Percentiles rank a stretch among this genome's conserved stretches.
Conservation (phyloP, 192 early-diverging fungal genomes). For the Coemansia sp. region DNA sequence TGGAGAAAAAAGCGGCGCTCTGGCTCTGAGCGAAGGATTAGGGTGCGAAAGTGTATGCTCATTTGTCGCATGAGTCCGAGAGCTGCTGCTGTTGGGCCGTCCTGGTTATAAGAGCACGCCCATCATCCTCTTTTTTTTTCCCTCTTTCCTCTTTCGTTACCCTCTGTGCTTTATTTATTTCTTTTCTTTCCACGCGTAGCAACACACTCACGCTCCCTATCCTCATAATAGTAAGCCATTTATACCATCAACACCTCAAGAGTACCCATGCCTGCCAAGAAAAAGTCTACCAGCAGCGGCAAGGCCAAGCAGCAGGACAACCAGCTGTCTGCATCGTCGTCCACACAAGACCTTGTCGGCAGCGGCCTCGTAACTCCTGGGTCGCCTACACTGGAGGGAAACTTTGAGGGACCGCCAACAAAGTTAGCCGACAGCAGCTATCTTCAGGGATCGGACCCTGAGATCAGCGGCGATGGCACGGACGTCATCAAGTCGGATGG, state of each 20-base stretch:
- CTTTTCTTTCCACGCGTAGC: background rate
- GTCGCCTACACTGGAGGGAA: slow-evolving; percentile 5
- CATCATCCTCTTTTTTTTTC: background rate
- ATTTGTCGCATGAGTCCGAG: background rate
- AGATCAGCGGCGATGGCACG: slow-evolving; percentile 61
- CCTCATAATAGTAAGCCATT: background rate
- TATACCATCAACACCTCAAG: background rate
- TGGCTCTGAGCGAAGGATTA: background rate
- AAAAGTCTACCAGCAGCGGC: slow-evolving; percentile 16
- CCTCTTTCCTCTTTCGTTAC: background rate
- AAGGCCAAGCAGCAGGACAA: slow-evolving; percentile 22
- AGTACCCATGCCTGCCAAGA: slow-evolving; percentile 35
- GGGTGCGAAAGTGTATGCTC: background rate
- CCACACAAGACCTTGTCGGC: slow-evolving; percentile 2
- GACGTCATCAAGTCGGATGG: slow-evolving; percentile 75
- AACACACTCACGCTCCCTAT: background rate
- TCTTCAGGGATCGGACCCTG: slow-evolving; percentile 27
- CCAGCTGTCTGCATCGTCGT: background rate
- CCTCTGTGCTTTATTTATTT: background rate
- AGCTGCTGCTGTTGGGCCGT: background rate
- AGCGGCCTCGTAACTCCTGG: background rate
- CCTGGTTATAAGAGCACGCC: slow-evolving; percentile 6
- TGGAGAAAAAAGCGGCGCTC: slow-evolving; percentile 8
- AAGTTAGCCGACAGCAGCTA: slow-evolving; percentile 23
- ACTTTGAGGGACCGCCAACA: slow-evolving; percentile 18